These are phyloP conservation scores for Pyracantha coccinea DNA, from an alignment of 331 rosid genomes.

Conservation along the genomic window DNA sequence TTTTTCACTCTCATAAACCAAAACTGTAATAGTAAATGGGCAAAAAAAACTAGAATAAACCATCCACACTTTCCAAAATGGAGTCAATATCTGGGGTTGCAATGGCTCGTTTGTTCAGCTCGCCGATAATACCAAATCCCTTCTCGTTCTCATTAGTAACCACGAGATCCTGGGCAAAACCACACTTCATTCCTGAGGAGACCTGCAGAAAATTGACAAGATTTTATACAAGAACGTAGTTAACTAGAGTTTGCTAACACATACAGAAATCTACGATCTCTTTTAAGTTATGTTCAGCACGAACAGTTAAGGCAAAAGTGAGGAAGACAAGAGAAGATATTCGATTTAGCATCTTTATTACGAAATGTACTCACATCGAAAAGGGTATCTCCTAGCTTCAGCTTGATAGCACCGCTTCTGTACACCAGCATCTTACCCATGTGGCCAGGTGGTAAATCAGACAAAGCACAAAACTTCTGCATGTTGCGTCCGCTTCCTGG, in stretches of 20 bases:
- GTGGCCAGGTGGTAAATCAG: slow-evolving; percentile 60
- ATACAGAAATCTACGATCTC: not conserved
- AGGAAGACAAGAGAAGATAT: not conserved
- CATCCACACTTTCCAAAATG: slow-evolving; percentile 30
- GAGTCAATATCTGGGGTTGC: slow-evolving; percentile 60
- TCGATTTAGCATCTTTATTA: slow-evolving; percentile 1
- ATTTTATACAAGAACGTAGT: not conserved
- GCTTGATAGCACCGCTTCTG: slow-evolving; percentile 69
- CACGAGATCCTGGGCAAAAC: slow-evolving; percentile 53
- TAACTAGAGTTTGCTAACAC: not conserved
- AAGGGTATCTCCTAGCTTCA: slow-evolving; percentile 70
- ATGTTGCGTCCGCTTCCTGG: slow-evolving; percentile 4
- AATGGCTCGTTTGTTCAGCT: slow-evolving; percentile 52
- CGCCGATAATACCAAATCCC: slow-evolving; percentile 51
- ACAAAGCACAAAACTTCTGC: slow-evolving; percentile 27
- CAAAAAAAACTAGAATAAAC: slow-evolving; percentile 29
- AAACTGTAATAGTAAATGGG: slow-evolving; percentile 1
- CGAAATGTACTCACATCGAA: slow-evolving; percentile 58
- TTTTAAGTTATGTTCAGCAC: not conserved
- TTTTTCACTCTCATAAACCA: not conserved
- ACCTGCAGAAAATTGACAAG: slow-evolving; percentile 37
- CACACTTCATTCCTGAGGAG: slow-evolving; percentile 64
- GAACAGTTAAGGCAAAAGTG: not conserved
- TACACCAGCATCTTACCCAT: slow-evolving; percentile 85
- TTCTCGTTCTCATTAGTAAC: slow-evolving; percentile 56